These are phyloP conservation scores for Chaetomium olivaceum DNA, from an alignment of 2,329 filamentous ascomycete genomes.

Conservation along the genomic window DNA sequence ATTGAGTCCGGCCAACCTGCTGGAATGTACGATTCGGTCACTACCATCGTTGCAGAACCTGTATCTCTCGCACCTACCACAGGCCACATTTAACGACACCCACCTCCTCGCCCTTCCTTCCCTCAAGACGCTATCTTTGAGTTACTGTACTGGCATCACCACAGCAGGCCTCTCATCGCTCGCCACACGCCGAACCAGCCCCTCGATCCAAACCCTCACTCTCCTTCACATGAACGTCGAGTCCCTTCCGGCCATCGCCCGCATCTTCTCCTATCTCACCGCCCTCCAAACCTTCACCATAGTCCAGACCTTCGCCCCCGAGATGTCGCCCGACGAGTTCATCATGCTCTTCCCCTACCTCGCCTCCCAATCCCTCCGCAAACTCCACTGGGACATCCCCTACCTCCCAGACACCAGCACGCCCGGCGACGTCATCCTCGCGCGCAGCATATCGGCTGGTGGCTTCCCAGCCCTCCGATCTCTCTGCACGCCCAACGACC, in stretches of 20 bases:
- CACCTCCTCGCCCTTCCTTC: slow-evolving; percentile 57
- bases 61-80: slow-evolving; percentile 59
- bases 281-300: slow-evolving; percentile 53
- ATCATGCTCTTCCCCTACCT: slow-evolving; percentile 67
- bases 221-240: slow-evolving; percentile 59
- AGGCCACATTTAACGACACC: slow-evolving; percentile 57
- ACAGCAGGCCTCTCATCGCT: slow-evolving; percentile 58
- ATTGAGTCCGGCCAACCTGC: slow-evolving; percentile 53
- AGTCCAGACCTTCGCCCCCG: slow-evolving; percentile 55
- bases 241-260: slow-evolving; percentile 57
- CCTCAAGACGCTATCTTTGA: slow-evolving; percentile 56
- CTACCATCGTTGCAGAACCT: slow-evolving; percentile 59
- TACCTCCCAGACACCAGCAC: slow-evolving; percentile 48
- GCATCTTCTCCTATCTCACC: slow-evolving; percentile 58
- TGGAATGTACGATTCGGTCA: slow-evolving; percentile 51
- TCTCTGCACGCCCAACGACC: slow-evolving; percentile 67
- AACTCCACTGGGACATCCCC: slow-evolving; percentile 64
- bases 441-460: slow-evolving; percentile 59
- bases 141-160: slow-evolving; percentile 57
- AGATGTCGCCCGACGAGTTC: slow-evolving; percentile 56
- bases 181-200: slow-evolving; percentile 51
- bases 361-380: slow-evolving; percentile 53
- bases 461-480: slow-evolving; percentile 63
- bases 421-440: slow-evolving; percentile 62
- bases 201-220: slow-evolving; percentile 50